phyloP scores from a whole-genome alignment of 2,329 filamentous ascomycete genomes.

The Bretziella fagacearum region DNA sequence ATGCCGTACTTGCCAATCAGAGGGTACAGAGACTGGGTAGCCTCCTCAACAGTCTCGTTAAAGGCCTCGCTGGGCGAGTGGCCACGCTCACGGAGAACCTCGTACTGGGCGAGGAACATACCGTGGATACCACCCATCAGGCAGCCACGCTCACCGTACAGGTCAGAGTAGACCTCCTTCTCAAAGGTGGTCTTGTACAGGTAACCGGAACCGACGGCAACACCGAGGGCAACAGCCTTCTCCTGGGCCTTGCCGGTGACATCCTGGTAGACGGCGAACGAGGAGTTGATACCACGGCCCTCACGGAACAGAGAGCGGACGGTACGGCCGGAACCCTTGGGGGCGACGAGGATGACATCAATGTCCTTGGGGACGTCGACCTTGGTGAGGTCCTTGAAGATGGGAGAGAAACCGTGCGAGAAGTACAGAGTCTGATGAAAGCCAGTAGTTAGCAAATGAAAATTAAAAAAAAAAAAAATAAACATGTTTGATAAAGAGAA shows the following conservation, averaged over 20 bases:
- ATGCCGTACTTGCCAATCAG: slow-evolving; percentile 95
- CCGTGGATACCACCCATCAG: slow-evolving; percentile 99
- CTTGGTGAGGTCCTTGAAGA: slow-evolving; percentile 99
- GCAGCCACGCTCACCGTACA: slow-evolving; percentile 99
- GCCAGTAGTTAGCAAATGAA: not conserved
- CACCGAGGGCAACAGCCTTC: slow-evolving; percentile 91
- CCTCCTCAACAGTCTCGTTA: slow-evolving; percentile 99
- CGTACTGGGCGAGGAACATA: slow-evolving; percentile 99
- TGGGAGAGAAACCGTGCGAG: slow-evolving; percentile 98
- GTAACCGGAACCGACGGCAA: slow-evolving; percentile 93
- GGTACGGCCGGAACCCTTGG: slow-evolving; percentile 97
- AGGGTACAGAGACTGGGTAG: slow-evolving; percentile 93
- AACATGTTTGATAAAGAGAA: no score
- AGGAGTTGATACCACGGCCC: slow-evolving; percentile 99
- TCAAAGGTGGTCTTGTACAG: slow-evolving; percentile 99
- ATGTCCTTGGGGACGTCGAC: slow-evolving; percentile 91
- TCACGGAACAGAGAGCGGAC: slow-evolving; percentile 98
- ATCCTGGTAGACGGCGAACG: slow-evolving; percentile 95
- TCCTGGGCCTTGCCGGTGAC: slow-evolving; percentile 96
- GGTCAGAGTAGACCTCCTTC: slow-evolving; percentile 99
- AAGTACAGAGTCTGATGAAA: slow-evolving; percentile 80
- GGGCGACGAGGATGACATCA: slow-evolving; percentile 97
- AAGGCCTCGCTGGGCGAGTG: slow-evolving; percentile 97
- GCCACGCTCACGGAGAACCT: slow-evolving; percentile 96
- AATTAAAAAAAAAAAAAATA: not conserved